Base-by-base conservation (phyloP, 1,139 yeast genomes). In the Scheffersomyces segobiensis region DNA sequence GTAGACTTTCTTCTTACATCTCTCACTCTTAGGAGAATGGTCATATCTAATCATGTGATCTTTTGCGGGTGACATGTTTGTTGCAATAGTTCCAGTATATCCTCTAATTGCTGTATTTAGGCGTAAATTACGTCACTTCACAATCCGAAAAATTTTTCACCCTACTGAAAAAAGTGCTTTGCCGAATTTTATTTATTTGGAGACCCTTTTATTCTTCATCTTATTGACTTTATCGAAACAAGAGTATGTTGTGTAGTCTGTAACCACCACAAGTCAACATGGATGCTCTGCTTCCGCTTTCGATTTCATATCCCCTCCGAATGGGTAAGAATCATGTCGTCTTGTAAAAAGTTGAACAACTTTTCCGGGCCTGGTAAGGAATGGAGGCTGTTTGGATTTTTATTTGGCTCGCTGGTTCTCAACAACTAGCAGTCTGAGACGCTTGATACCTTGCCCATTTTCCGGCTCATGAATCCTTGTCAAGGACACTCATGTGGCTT, bases 401-500 rank as follows among this genome's bases (percentile, higher is more conserved):
- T 48, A 48, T 48, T 48, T 48, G 50, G 59, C 62, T 60, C 17
- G 2, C 17, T 54, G 50, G 47, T 39, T 49, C 46, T 24, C 39
- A 58, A 53, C 62, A 57, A 53, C 46, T 53, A 60, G 61, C 57
- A 47, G 53, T 62, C 69, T 73, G 78, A 73, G 78, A 71, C 58
- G 54, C 53, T 56, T 63, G 75, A 75, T 67, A 75, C 78, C 72
- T 69, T 59, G 58, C 56, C 61, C 59, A 56, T 60, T 53, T 54
- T 54, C 54, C 56, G 63, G 77, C 78, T 71, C 77, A 70, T 75
- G 79, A 75, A 67, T 75, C 79, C 75, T 57, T 59, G 55, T 60
- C 56, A n/a, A 50, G 77, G 79, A 75, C 78, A 75, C 79, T 75
- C 79, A 74, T 74, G 78, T 66, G 73, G 76, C 78, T 65, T 61